A percentile compares a stretch with the other conserved stretches of the same genome.
phyloP scores from a whole-genome alignment of 805 yeast species.

The Crinitomyces ghanaensis region DNA sequence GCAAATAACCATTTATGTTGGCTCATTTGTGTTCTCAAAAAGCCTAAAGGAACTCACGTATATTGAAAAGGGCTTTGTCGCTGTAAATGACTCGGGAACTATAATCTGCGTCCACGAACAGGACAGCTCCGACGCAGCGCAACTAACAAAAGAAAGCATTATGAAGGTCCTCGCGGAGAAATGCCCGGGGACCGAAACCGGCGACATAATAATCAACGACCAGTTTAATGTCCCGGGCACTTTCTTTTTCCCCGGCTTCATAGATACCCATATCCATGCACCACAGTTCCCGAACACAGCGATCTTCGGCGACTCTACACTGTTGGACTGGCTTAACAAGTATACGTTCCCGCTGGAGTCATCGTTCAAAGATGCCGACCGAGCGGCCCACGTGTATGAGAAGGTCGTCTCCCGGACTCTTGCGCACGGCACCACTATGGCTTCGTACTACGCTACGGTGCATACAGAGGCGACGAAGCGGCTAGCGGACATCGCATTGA shows the following conservation, averaged over 20 bases:
- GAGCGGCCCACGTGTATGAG: constrained; percentile 53
- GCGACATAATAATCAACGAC: neutral
- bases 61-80: constrained; percentile 43
- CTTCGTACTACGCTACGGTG: constrained; percentile 83
- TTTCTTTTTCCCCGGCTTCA: constrained; percentile 74
- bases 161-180: constrained; percentile 6
- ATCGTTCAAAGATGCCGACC: constrained; percentile 39
- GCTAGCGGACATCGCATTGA: constrained; percentile 59
- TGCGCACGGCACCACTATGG: constrained; percentile 78
- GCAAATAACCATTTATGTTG: constrained; percentile 9
- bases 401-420: constrained; percentile 62
- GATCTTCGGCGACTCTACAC: constrained; percentile 72
- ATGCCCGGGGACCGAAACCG: neutral
- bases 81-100: constrained; percentile 47
- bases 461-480: constrained; percentile 65
- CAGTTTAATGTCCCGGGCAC: constrained; percentile 9
- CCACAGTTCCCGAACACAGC: constrained; percentile 77
- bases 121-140: constrained; percentile 21
- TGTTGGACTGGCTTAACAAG: constrained; percentile 77
- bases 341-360: constrained; percentile 88
- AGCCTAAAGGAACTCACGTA: constrained; percentile 35
- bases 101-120: constrained; percentile 32
- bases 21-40: constrained; percentile 12
- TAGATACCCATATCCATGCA: constrained; percentile 78
- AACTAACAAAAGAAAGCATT: constrained; percentile 17